Percentiles rank a stretch among this genome's conserved stretches.
Evolutionary conservation across 257 asterid genomes (phyloP).

Genomic region (Fraxinus cuspidata): DNA sequence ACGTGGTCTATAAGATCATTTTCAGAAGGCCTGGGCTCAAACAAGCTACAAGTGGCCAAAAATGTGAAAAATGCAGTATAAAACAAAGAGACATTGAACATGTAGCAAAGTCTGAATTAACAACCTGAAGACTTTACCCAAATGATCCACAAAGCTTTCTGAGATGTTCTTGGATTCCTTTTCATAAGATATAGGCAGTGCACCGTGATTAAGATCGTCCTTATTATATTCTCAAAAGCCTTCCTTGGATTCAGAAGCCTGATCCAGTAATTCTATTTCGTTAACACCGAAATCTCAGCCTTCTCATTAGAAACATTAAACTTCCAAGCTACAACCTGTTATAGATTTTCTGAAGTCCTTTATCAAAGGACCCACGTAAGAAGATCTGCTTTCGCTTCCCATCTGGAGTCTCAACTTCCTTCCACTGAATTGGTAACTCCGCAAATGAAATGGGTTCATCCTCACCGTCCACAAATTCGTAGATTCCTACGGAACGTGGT

Average conservation of each 20-base stretch:
- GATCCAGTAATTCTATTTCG: conserved; percentile 68
- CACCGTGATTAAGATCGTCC: conserved; percentile 59
- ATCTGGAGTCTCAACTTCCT: conserved; percentile 27
- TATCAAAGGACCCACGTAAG: conserved; percentile 62
- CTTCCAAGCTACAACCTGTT: conserved; percentile 77
- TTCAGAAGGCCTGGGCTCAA: conserved; percentile 63
- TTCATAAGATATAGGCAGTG: conserved; percentile 57
- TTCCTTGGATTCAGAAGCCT: conserved; percentile 77
- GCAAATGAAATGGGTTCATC: conserved; percentile 58
- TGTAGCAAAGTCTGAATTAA: conserved; percentile 9
- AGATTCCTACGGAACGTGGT: conserved; percentile 50
- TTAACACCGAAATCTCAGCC: conserved; percentile 70
- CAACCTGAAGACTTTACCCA: conserved; percentile 73
- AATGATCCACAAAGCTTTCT: conserved; percentile 67
- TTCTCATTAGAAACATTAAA: conserved; percentile 48
- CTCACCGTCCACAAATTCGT: conserved; percentile 44
- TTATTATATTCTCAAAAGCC: conserved; percentile 45
- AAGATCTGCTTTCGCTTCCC: conserved; percentile 41
- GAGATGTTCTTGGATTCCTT: conserved; percentile 59
- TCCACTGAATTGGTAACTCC: conserved; percentile 58
- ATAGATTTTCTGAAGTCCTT: conserved; percentile 65
- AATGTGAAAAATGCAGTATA: conserved; percentile 5
- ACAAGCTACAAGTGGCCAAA: conserved; percentile 38
- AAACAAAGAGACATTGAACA: conserved; percentile 13
- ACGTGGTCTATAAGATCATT: conserved; percentile 66